Evolutionary conservation across 805 yeast genomes (phyloP).

Genomic region (Pichia kluyveri): DNA sequence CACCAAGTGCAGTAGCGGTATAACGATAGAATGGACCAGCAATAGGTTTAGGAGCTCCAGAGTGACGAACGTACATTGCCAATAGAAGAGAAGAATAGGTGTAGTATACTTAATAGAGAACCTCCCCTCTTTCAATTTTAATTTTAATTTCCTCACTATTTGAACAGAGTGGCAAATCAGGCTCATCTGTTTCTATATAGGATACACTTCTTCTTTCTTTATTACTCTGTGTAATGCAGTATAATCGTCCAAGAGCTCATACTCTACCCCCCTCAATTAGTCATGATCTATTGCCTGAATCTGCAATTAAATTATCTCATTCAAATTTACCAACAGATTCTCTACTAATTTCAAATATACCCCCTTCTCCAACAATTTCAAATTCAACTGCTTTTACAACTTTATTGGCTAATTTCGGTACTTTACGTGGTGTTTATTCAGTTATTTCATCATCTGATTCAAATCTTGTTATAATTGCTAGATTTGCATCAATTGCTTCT

Average conservation of each 20-base stretch:
- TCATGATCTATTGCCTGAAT: slow-evolving; percentile 53
- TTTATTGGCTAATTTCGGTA: slow-evolving; percentile 55
- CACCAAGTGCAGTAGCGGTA: slow-evolving; percentile 65
- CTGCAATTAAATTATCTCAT: slow-evolving; percentile 54
- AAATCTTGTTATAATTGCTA: slow-evolving; percentile 49
- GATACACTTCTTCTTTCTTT: background rate
- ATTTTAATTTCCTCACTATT: no score
- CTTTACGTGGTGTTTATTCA: slow-evolving; percentile 50
- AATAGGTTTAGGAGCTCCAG: slow-evolving; percentile 58
- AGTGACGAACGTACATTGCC: slow-evolving; percentile 33
- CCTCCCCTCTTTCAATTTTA: no score
- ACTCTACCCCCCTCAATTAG: background rate
- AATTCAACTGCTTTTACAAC: slow-evolving; percentile 47
- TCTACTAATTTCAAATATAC: slow-evolving; percentile 72
- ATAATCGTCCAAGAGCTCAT: background rate
- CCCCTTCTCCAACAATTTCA: slow-evolving; percentile 30
- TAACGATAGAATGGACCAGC: slow-evolving; percentile 48
- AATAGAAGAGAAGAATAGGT: no score
- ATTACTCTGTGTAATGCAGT: no score
- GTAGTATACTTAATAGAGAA: no score
- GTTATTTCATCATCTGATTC: slow-evolving; percentile 23
- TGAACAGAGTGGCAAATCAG: no score
- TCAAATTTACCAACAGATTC: slow-evolving; percentile 72
- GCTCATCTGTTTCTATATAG: no score
- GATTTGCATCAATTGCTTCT: slow-evolving; percentile 59